phyloP scores from a whole-genome alignment of 805 yeast genomes.

The Saccharomycopsis oosterbeekiorum region DNA sequence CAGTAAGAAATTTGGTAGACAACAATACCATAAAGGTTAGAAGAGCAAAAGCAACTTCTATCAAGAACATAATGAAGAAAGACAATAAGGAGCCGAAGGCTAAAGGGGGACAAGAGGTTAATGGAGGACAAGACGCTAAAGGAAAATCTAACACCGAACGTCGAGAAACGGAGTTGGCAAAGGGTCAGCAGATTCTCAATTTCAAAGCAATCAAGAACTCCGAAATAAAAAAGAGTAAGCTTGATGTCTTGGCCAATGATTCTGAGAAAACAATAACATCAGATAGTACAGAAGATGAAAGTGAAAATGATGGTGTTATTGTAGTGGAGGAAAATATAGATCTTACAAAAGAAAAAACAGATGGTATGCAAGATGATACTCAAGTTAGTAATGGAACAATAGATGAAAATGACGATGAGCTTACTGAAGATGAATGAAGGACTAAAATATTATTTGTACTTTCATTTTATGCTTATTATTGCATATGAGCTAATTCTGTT shows the following conservation, averaged over 20 bases:
- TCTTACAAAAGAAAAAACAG: background rate
- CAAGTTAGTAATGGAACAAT: background rate
- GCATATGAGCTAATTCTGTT: too few relatives aligned
- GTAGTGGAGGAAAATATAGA: background rate
- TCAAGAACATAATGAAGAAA: constrained; percentile 6
- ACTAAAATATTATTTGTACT: background rate
- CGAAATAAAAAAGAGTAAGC: background rate
- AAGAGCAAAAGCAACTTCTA: constrained; percentile 13
- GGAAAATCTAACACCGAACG: background rate
- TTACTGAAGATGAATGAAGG: constrained; percentile 9
- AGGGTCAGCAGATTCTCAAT: constrained; percentile 34
- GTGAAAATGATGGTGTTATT: background rate
- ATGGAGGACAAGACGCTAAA: background rate
- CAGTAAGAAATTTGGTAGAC: constrained; percentile 38
- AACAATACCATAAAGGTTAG: constrained; percentile 30
- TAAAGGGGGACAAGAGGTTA: too few relatives aligned
- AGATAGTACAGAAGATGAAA: constrained; percentile 1
- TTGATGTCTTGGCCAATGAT: background rate
- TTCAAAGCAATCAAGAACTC: constrained; percentile 20
- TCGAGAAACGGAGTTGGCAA: constrained; percentile 22
- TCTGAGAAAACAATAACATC: constrained; percentile 5
- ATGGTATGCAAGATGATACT: constrained; percentile 4
- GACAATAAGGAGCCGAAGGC: background rate
- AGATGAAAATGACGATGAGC: constrained; percentile 2
- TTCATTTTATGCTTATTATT: background rate